phyloP scores from a whole-genome alignment of 768 basidiomycete species.

The Phanerochaete carnosa region DNA sequence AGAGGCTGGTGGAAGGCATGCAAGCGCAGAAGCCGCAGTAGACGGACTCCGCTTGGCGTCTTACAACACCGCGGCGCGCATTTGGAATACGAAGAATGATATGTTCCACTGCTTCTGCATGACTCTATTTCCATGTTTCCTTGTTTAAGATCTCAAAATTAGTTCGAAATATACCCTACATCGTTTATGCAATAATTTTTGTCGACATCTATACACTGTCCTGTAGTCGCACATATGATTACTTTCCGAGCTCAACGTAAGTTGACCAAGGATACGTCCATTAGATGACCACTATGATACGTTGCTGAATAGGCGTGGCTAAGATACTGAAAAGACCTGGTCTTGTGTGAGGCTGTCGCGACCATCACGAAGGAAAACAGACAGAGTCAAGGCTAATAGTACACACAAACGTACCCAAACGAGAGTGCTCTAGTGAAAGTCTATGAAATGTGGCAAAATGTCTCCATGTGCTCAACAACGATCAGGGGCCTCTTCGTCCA shows the following conservation, averaged over 20 bases:
- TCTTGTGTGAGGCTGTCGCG: background rate
- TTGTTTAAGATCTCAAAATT: no score
- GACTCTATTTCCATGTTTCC: no score
- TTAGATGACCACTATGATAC: background rate
- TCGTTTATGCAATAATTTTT: no score
- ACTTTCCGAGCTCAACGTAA: no score
- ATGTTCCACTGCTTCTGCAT: no score
- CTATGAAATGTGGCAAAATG: background rate
- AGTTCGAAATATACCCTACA: no score
- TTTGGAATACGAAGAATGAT: background rate
- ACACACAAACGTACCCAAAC: slow-evolving; percentile 19
- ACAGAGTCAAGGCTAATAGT: background rate
- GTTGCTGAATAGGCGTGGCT: background rate
- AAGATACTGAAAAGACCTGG: background rate
- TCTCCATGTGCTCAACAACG: background rate
- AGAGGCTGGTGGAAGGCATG: background rate
- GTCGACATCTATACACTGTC: no score
- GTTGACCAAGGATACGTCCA: no score
- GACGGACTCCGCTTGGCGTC: no score
- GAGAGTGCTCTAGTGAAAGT: background rate
- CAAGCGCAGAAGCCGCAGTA: background rate
- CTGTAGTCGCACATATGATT: no score
- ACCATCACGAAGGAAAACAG: background rate
- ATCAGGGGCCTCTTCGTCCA: slow-evolving; percentile 13
- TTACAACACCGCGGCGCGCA: background rate